Evolutionary conservation across 2,329 filamentous ascomycete genomes (phyloP), one percentile per base, ranked within the genome.

Genomic region (Penicillium psychrosexuale): DNA sequence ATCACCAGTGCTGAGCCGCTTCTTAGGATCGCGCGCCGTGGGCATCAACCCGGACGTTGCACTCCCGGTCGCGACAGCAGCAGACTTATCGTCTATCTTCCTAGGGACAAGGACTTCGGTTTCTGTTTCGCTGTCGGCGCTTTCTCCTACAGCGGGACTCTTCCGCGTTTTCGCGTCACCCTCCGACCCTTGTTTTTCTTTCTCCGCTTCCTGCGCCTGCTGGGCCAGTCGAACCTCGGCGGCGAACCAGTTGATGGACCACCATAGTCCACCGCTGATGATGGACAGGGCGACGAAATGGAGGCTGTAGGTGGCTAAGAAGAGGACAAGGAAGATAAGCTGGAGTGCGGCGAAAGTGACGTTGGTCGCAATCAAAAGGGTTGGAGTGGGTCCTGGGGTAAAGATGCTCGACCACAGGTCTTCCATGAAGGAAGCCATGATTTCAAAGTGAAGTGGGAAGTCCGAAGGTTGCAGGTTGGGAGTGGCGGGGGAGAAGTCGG

Each of bases 231-330:
- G 69, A 49, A 87, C 72, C 69, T 87, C 93, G 43, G 77, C 77
- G 52, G 90, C 91, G 69, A 99, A 97, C 94, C 94, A 99, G 82
- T 97, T 97, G 77, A 97, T 92, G 54, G 89, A 85, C 78, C 84
- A 91, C 94, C 94, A 99, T 34, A 97, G 81, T 5, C 89, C 89
- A 31, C 78, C 92, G 60, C 85, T 90, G 9, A 99, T 79, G 55
- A 86, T 67, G 12, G 90, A 96, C 6, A 99, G 83, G 55, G 93
- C 80, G 60, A 91, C 72, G 69, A 97, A 96, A 80, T 97, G 94
- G 61, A 96, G 82, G 77, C 89, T 96, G 75, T 88, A 85, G 8
- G 93, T 99, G 53, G 85, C 87, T 63, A 91, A 57, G 49, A 97
- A 83, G 59, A 99, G 87, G 51, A 77, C 73, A 61, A 90, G 75